Base-by-base conservation (phyloP, 805 yeast species). In the Yarrowia sp. region DNA sequence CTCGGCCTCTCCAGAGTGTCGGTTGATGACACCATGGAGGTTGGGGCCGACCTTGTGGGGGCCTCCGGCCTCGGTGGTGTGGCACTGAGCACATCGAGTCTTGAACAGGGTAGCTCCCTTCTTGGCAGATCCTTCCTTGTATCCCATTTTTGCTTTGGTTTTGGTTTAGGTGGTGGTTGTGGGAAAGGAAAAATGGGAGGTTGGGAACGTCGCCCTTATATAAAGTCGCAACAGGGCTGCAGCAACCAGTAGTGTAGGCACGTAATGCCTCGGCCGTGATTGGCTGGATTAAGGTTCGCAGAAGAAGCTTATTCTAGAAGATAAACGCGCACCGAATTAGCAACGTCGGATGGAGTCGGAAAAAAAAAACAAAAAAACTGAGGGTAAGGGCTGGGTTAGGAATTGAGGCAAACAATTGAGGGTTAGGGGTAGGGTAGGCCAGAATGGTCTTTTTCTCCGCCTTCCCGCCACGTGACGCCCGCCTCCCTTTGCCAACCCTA, bases 31-130 rank as follows among this genome's bases (percentile, higher is more conserved):
- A 83, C 98, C 99, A 83, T 91, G 90, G 81, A 95, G 89, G 83
- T 94, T 95, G 80, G 99, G 99, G 82, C 99, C 99, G 77, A 94
- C 98, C 87, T 95, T 95, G 90, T 94, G 88, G 76, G 98, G 94
- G 73, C 97, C 98, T 79, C 97, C 97, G 72, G 84, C 85, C 82
- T 94, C 98, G 74, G 89, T 89, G 77, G 98, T 94, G 89, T 95
- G 99, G 83, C 99, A 95, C 86, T 95, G 98, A 76, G 92, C 86
- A 84, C 99, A 95, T 89, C 99, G 92, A 74, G 98, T 95, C 86
- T 95, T 95, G 89, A 95, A 95, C 74, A 95, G 86, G 79, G 91
- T 91, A 75, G 98, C 98, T 87, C 99, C 99, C 85, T 95, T 95
- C 85, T 89, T 87, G 74, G 87, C 91, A 76, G 87, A 86, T 52